Evolutionary conservation across 106 monocot species (phyloP).

Genomic region (Dendrobium chrysotoxum): DNA sequence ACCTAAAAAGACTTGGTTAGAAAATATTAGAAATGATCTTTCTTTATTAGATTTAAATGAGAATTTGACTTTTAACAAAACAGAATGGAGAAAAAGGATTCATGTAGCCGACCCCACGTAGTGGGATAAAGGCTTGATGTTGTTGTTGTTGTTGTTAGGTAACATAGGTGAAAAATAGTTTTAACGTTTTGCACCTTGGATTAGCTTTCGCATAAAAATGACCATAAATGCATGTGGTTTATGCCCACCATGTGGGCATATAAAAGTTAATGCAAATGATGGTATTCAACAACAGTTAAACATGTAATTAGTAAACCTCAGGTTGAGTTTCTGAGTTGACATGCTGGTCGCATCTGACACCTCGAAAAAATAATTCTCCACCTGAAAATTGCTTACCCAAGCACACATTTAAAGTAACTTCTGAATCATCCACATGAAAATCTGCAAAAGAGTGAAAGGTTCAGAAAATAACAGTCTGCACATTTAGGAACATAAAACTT

Average conservation of each 20-base stretch:
- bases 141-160: too few relatives aligned
- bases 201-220: background rate
- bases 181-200: background rate
- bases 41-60: too few relatives aligned
- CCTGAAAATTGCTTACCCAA: slow-evolving; percentile 92
- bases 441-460: slow-evolving; percentile 34
- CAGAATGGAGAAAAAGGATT: too few relatives aligned
- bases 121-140: too few relatives aligned
- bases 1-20: too few relatives aligned
- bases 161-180: background rate
- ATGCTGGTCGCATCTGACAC: slow-evolving; percentile 90
- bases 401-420: slow-evolving; percentile 94
- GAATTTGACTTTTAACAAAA: too few relatives aligned
- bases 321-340: slow-evolving; percentile 79
- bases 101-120: too few relatives aligned
- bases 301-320: slow-evolving; percentile 42
- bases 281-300: background rate
- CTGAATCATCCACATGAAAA: slow-evolving; percentile 99
- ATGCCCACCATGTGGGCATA: background rate
- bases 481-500: background rate
- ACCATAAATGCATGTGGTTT: background rate
- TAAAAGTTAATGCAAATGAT: background rate
- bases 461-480: background rate
- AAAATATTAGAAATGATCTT: too few relatives aligned
- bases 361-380: slow-evolving; percentile 90